Base-by-base conservation (phyloP, 352 stramenopile genomes). In the Pythium rhizo-oryzae region DNA sequence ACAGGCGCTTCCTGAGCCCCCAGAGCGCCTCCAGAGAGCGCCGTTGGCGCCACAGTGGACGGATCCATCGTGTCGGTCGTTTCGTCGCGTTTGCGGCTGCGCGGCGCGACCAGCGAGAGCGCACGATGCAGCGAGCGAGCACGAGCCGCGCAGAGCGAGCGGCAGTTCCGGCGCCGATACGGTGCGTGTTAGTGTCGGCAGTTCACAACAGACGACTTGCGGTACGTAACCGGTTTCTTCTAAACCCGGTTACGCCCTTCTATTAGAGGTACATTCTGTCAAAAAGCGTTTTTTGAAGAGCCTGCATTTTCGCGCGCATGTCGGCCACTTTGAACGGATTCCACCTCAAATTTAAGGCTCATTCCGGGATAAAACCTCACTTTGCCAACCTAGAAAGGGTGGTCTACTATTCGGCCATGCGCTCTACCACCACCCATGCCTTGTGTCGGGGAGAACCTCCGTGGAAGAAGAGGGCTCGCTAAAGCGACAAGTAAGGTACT, bases 401-500 rank as follows among this genome's bases (percentile, higher is more conserved):
- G 13, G 55, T 1, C 47, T 43, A 41, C 50, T 70, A 65, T 49
- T 70, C 56, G 55, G 47, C 19, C 18, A 56, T 25, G 3, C 47
- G 54, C 64, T 54, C 55, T 64, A 64, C 53, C 52, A 57, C 62
- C 53, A 49, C 30, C 43, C 41, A 50, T 19, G 46, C 18, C 8
- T 18, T 11, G 12, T 21, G 30, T 21, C 21, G 7, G 51, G 23
- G 19, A n/a, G 60, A 52, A 25, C n/a, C 41, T 41, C 37, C 28
- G 28, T n/a, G 18, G 25, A 30, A 23, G 18, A 28, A 46, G n/a
- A 44, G 25, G 58, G 51, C 49, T 51, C 39, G 55, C 64, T 62
- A 65, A 70, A 70, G 57, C 64, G 65, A 43, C 28, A 59, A 62
- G 51, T 66, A 66, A 71, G 65, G 65, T 71, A 71, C 51, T 64